These are phyloP conservation scores for Luffa aegyptiaca DNA, from an alignment of 306 rosid species.

Conservation along the genomic window DNA sequence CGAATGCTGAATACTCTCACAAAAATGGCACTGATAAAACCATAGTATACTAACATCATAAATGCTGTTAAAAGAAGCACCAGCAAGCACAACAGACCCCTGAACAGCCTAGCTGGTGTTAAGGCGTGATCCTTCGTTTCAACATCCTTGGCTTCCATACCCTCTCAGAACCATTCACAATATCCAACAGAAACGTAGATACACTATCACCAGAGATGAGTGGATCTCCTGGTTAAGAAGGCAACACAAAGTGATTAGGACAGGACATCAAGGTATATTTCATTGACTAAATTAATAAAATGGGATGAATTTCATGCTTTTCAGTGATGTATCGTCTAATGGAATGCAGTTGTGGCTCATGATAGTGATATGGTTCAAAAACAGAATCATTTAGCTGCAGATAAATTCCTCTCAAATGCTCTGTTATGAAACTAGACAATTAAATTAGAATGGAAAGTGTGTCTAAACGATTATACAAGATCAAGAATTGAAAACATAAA, in stretches of 20 bases:
- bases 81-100: slow-evolving; percentile 70
- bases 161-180: slow-evolving; percentile 30
- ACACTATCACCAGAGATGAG: background rate
- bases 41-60: slow-evolving; percentile 51
- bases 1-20: slow-evolving; percentile 45
- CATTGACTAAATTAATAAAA: background rate
- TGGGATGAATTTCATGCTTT: background rate
- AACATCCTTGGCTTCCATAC: slow-evolving; percentile 52
- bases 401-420: background rate
- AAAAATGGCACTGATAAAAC: slow-evolving; percentile 34
- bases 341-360: background rate
- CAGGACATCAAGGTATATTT: background rate
- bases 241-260: background rate
- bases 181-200: slow-evolving; percentile 12
- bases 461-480: background rate
- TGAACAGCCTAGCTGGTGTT: slow-evolving; percentile 49
- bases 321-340: background rate
- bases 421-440: background rate
- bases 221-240: background rate
- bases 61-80: slow-evolving; percentile 82
- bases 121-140: slow-evolving; percentile 47
- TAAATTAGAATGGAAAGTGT: background rate
- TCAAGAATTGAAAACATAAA: background rate
- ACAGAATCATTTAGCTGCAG: background rate
- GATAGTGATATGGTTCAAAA: background rate